Percentiles rank a stretch among this genome's conserved stretches.
Evolutionary conservation across 352 stramenopile genomes (phyloP).

Genomic region (Globisporangium irregulare): DNA sequence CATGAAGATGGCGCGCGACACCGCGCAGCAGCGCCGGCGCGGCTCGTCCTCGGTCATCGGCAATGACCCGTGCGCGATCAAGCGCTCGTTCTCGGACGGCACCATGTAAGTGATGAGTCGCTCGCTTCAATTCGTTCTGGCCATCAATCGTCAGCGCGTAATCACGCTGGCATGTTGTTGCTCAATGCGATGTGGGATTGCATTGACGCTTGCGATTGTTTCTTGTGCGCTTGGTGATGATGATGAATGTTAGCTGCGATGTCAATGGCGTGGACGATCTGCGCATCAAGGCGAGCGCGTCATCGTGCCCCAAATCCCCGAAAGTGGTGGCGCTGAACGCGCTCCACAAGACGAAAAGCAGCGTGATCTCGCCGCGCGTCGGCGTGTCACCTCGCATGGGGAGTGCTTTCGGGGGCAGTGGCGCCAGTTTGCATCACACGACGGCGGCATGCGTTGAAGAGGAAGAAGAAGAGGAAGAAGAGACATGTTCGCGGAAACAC

Average conservation of each 20-base stretch:
- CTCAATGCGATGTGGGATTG: not conserved
- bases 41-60: slow-evolving; percentile 26
- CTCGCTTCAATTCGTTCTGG: not conserved
- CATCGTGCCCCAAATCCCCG: slow-evolving; percentile 29
- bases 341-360: slow-evolving; percentile 29
- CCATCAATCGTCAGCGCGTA: not conserved
- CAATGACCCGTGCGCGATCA: slow-evolving; percentile 31
- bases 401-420: slow-evolving; percentile 7
- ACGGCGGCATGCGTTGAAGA: slow-evolving; percentile 2
- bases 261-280: not conserved
- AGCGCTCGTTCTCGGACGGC: slow-evolving; percentile 62
- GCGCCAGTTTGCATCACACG: slow-evolving; percentile 25
- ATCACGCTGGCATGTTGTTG: not conserved
- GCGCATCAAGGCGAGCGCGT: slow-evolving; percentile 4
- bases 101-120: slow-evolving; percentile 53
- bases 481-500: slow-evolving; percentile 15
- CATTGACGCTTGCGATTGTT: not conserved
- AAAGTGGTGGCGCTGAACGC: slow-evolving; percentile 15
- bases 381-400: slow-evolving; percentile 15
- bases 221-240: not conserved
- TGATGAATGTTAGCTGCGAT: slow-evolving; percentile 10
- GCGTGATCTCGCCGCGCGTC: slow-evolving; percentile 29
- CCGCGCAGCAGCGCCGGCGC: slow-evolving; percentile 38
- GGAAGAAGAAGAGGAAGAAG: slow-evolving; percentile 7
- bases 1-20: slow-evolving; percentile 20